Base-by-base conservation (phyloP, 257 asterid species). In the Lycium barbarum region DNA sequence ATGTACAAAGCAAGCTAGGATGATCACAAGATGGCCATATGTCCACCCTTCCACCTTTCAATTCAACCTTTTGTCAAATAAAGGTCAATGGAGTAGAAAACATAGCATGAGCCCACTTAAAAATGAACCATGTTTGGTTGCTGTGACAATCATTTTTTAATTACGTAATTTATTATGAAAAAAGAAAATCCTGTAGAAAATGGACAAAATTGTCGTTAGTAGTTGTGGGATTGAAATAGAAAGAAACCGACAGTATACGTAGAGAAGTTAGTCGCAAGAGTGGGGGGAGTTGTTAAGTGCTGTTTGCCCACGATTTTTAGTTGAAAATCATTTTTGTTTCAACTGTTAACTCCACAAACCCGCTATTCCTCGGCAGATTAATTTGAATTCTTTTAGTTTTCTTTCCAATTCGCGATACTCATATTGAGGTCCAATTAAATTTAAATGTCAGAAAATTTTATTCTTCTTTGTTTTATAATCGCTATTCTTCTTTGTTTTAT, bases 21-120 rank as follows among this genome's bases (percentile, higher is more conserved):
- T 51, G 82, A 76, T 53, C 43, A 10, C 45, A 49, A 74, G 13
- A 74, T 35, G 51, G 51, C 12, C 10, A 67, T 6, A 35, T 18
- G 81, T 9, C 63, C 47, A 76, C 82, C 14, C 26, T 53, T 51
- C 15, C 80, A 1, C 58, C 80, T 43, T 49, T 22, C 22, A 74
- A 74, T 49, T 74, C 62, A 74, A 49, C 62, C 43, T 76, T 70
- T 76, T 76, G 82, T 51, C 63, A 76, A 76, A 51, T 76, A 51
- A 76, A 76, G 65, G 82, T 76, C 45, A 76, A 76, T 13, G 12
- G 9, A 51, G 82, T 76, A 51, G 47, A 63, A 76, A 76, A 51
- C 40, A 76, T 76, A 13, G 63, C 45, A 76, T 7, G 82, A 3
- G 5, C 5, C 80, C 82, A 76, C 63, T 18, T 51, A 13, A 76